phyloP scores from a whole-genome alignment of 768 basidiomycete genomes.

The Psilocybe sp. region DNA sequence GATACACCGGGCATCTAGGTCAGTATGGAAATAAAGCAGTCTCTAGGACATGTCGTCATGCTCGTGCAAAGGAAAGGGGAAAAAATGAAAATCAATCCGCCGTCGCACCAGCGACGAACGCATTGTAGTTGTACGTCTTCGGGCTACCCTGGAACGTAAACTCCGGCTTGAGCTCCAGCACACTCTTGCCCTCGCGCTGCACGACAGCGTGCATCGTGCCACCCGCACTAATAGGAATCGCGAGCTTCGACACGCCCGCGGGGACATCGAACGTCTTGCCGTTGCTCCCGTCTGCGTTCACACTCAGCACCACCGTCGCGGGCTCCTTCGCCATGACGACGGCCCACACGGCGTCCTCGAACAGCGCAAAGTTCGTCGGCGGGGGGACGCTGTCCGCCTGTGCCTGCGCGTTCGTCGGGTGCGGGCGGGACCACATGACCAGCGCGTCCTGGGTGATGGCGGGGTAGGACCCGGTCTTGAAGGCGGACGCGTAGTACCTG shows the following conservation, averaged over 20 bases:
- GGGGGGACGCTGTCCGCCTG: conserved; percentile 47
- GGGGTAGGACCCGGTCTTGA: conserved; percentile 68
- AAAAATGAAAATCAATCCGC: conserved; percentile 19
- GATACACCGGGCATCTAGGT: too few species aligned
- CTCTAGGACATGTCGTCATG: too few species aligned
- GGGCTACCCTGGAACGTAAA: conserved; percentile 58
- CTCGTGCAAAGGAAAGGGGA: not conserved
- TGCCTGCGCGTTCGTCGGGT: conserved; percentile 51
- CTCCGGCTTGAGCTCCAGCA: conserved; percentile 48
- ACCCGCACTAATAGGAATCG: conserved; percentile 51
- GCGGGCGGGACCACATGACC: conserved; percentile 70
- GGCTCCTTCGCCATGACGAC: conserved; percentile 60
- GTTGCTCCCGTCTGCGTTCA: conserved; percentile 38
- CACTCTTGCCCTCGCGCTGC: conserved; percentile 40
- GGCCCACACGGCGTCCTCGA: conserved; percentile 65
- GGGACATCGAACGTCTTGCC: conserved; percentile 46
- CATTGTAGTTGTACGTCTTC: conserved; percentile 68
- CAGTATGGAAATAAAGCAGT: too few species aligned
- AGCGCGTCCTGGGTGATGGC: conserved; percentile 56
- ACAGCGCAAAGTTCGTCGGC: conserved; percentile 59
- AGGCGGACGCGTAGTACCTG: conserved; percentile 64
- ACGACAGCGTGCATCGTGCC: conserved; percentile 50
- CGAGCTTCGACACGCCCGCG: conserved; percentile 61
- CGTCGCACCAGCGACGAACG: conserved; percentile 47
- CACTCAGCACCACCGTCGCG: conserved; percentile 53